These are phyloP conservation scores for Penstemon barbatus DNA, from an alignment of 257 asterid genomes.

Conservation along the genomic window DNA sequence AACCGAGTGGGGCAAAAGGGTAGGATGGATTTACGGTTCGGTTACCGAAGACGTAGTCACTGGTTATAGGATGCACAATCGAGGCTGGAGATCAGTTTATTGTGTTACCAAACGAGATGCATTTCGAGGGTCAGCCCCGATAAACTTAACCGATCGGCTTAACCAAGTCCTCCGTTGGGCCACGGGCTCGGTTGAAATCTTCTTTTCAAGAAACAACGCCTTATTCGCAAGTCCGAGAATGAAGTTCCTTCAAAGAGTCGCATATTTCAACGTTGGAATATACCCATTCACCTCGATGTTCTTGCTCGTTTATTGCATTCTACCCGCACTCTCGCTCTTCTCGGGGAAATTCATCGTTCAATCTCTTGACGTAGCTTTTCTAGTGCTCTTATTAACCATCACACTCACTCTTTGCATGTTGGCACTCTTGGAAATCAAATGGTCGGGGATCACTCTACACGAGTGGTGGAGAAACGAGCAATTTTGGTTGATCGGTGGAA, in stretches of 20 bases:
- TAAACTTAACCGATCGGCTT: constrained; percentile 79
- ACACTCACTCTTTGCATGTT: constrained; percentile 67
- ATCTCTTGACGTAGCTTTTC: constrained; percentile 60
- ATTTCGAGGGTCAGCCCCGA: constrained; percentile 96
- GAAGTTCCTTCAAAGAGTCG: constrained; percentile 84
- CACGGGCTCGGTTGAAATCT: constrained; percentile 93
- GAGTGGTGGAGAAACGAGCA: constrained; percentile 99
- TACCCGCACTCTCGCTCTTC: constrained; percentile 87
- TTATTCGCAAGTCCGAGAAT: constrained; percentile 69
- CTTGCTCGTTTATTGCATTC: constrained; percentile 71
- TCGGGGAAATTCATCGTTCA: constrained; percentile 89
- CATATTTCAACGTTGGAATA: constrained; percentile 85
- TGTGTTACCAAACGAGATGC: constrained; percentile 86
- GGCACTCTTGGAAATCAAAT: constrained; percentile 73
- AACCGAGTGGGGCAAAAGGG: constrained; percentile 91
- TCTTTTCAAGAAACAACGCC: constrained; percentile 85
- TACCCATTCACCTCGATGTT: constrained; percentile 87
- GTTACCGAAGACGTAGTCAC: constrained; percentile 92
- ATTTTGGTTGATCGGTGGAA: constrained; percentile 93
- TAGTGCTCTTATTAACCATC: constrained; percentile 55
- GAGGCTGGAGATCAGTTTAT: constrained; percentile 90
- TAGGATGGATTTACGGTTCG: constrained; percentile 94
- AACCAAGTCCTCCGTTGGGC: constrained; percentile 95
- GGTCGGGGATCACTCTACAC: constrained; percentile 87
- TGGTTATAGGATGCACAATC: constrained; percentile 86